Base-by-base conservation (phyloP, 768 basidiomycete species). In the Cyclocybe aegerita region DNA sequence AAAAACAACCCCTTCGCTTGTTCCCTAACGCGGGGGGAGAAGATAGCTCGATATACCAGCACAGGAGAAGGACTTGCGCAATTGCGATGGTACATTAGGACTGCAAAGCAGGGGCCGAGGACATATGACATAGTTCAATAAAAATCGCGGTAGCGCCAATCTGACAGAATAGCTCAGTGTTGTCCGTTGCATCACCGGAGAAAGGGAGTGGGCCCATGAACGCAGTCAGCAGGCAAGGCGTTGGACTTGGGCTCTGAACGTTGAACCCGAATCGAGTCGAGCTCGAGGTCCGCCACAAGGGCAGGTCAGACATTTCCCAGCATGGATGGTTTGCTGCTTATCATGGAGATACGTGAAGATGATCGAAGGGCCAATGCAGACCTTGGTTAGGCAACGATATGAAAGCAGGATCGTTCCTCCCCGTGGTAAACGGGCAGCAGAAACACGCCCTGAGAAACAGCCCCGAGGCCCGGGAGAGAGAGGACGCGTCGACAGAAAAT, bases 21-120 rank as follows among this genome's bases (percentile, higher is more conserved):
- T 46, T 42, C 52, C 56, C 48, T 41, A 43, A 55, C 39, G 46
- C 39, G 50, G 55, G 46, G 42, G 31, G 52, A 56, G 17, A 49
- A 37, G 36, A 55, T 33, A 43, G 31, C 34, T 35, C 12, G 39
- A 35, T 9, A 43, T 12, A n/a, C 12, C 37, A 17, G 17, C 12
- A 10, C 10, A 16, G 41, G 33, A 31, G 49, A 50, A 50, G 37
- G 35, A 35, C 11, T 34, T 39, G 36, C 10, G 41, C 40, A 17
- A 42, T 42, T 42, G 41, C n/a, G 29, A 45, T 32, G 32, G 8
- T 33, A 17, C 4, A 23, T 23, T 23, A 4, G 23, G 23, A 23
- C 23, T 23, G 23, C 23, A 23, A 23, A 23, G 23, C 23, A 23
- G 23, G 23, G 23, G 23, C 23, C 23, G 23, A 23, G 23, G 23